Conservation (phyloP, 129 eudicot species). For the Centaurea solstitialis region DNA sequence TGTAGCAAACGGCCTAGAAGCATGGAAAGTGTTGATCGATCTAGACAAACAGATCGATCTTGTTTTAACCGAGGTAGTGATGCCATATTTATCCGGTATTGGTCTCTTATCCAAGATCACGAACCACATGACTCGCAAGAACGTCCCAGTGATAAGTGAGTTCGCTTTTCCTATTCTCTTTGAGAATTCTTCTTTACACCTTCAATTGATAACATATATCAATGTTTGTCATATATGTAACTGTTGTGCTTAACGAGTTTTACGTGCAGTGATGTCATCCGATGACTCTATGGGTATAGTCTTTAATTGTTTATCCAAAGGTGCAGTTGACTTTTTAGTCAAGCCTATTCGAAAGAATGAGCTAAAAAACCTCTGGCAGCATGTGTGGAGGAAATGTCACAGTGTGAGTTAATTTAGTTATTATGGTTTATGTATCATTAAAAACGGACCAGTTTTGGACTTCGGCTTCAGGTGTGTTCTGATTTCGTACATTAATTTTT, state of each 20-base stretch:
- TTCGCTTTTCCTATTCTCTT: slow-evolving; percentile 12
- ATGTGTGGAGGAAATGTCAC: slow-evolving; percentile 95
- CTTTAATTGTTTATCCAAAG: slow-evolving; percentile 82
- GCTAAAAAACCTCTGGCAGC: slow-evolving; percentile 92
- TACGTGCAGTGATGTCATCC: slow-evolving; percentile 84
- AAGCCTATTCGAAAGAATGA: slow-evolving; percentile 92
- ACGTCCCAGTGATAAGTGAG: slow-evolving; percentile 89
- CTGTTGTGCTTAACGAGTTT: slow-evolving; percentile 19
- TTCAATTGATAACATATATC: neutral
- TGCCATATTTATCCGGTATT: slow-evolving; percentile 86
- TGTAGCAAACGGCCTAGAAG: slow-evolving; percentile 83
- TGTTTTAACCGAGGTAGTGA: slow-evolving; percentile 76
- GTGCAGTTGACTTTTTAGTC: slow-evolving; percentile 90
- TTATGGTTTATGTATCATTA: slow-evolving; percentile 38
- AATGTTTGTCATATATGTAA: neutral
- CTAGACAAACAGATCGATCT: slow-evolving; percentile 64
- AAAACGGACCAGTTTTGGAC: slow-evolving; percentile 42
- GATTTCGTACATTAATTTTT: slow-evolving; percentile 32
- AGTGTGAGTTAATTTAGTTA: slow-evolving; percentile 62
- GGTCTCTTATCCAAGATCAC: slow-evolving; percentile 75
- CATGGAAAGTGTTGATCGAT: slow-evolving; percentile 78
- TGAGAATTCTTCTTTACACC: neutral
- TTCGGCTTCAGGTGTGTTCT: slow-evolving; percentile 51
- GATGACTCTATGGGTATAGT: slow-evolving; percentile 84
- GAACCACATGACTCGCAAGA: slow-evolving; percentile 77